Evolutionary conservation across 192 early-diverging fungal genomes (phyloP).

Genomic region (Piromyces sp.): DNA sequence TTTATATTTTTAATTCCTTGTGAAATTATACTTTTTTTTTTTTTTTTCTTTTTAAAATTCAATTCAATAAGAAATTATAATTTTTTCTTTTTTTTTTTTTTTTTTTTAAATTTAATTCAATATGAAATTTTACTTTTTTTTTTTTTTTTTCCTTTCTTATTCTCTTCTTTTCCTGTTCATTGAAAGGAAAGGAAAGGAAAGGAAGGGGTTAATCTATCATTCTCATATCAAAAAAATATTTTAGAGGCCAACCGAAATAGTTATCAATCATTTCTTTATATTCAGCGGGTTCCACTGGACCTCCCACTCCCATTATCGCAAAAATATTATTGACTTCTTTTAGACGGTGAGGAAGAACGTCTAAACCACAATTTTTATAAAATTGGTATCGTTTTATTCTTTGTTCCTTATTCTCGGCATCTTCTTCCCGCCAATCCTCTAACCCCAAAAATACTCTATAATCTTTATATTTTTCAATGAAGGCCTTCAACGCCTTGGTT

Average conservation of each 20-base stretch:
- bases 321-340: not conserved
- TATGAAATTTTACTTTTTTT: too few species aligned
- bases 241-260: not conserved
- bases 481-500: not conserved
- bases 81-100: too few species aligned
- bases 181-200: too few species aligned
- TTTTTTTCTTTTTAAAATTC: too few species aligned
- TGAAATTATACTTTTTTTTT: too few species aligned
- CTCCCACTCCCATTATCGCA: not conserved
- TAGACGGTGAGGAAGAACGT: not conserved
- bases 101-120: too few species aligned
- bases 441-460: not conserved
- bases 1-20: too few species aligned
- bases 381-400: not conserved
- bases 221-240: not conserved
- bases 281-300: not conserved
- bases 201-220: not conserved
- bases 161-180: too few species aligned
- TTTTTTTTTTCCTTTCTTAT: too few species aligned
- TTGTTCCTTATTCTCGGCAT: not conserved
- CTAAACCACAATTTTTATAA: not conserved
- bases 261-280: not conserved
- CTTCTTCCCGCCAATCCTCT: not conserved
- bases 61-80: too few species aligned
- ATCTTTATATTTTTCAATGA: not conserved